Percentiles rank a stretch among this genome's conserved stretches.
Evolutionary conservation across 2,329 filamentous ascomycete species (phyloP).

Genomic region (Venturia carpophila): DNA sequence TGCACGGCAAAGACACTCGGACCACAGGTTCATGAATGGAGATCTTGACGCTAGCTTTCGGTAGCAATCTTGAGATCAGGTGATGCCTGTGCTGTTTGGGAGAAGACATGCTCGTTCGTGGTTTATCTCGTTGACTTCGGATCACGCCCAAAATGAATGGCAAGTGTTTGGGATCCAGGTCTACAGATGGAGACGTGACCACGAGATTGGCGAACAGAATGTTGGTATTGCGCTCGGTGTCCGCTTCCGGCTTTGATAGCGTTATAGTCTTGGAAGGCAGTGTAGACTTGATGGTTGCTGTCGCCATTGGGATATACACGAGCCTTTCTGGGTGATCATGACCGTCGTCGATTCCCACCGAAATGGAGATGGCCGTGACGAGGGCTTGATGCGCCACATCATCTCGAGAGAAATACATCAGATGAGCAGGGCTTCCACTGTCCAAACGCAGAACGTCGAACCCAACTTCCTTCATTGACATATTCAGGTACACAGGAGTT

Average conservation of each 20-base stretch:
- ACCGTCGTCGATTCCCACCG: slow-evolving; percentile 86
- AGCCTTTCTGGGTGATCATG: slow-evolving; percentile 76
- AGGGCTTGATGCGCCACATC: slow-evolving; percentile 94
- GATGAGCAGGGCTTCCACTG: slow-evolving; percentile 84
- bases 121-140: slow-evolving; percentile 37
- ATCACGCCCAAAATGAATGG: slow-evolving; percentile 74
- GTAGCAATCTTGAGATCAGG: slow-evolving; percentile 81
- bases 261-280: slow-evolving; percentile 90
- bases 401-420: slow-evolving; percentile 93
- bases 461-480: slow-evolving; percentile 93
- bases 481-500: slow-evolving; percentile 65
- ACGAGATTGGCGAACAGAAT: slow-evolving; percentile 95
- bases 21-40: slow-evolving; percentile 95
- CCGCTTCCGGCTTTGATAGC: slow-evolving; percentile 59
- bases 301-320: slow-evolving; percentile 93
- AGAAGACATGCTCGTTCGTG: slow-evolving; percentile 24
- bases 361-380: slow-evolving; percentile 84
- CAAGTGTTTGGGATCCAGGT: slow-evolving; percentile 85
- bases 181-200: slow-evolving; percentile 88
- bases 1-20: slow-evolving; percentile 76
- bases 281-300: slow-evolving; percentile 88
- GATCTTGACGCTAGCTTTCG: slow-evolving; percentile 89
- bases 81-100: slow-evolving; percentile 32
- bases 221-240: slow-evolving; percentile 85
- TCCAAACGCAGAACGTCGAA: slow-evolving; percentile 88